Base-by-base conservation (phyloP, 306 rosid species). In the Calophaca sinica region DNA sequence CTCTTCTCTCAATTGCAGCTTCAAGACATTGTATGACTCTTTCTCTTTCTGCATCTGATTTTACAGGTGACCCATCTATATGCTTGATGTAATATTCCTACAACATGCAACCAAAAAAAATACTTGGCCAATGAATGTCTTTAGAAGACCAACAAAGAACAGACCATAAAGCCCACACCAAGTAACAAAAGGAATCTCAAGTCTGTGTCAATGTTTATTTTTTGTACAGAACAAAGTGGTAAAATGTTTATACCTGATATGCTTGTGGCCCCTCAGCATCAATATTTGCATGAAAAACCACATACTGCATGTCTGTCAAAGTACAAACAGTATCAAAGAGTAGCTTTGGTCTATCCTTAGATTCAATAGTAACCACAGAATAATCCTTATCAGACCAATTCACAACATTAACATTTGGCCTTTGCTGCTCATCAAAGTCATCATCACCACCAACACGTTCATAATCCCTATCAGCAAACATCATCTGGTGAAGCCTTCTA, bases 1-100 rank as follows among this genome's bases (percentile, higher is more conserved):
- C 97, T 86, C 98, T 85, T 88, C 98, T 91, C 85, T 87, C 86
- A 69, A 94, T 94, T 51, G 98, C 97, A 50, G 98, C 98, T 82
- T 90, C 97, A 55, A 94, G 96, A 83, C 98, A 94, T 45, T 86
- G 93, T 41, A 91, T 94, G 60, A 94, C 94, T 84, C 98, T 81
- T 71, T 94, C 91, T 70, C 97, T 89, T 89, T 94, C 98, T 11
- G 98, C 97, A 73, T 94, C 98, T 15, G 97, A 94, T 74, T 91
- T 94, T 76, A 94, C 97, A 42, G 98, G 97, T 62, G 97, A 94
- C 58, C 98, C 98, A 49, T 94, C 98, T 52, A 94, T 65, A 61
- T 94, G 98, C 84, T 90, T 91, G 65, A 94, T 87, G 73, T 84
- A 94, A 78, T 89, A 94, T 83, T 94, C 98, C 98, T 94, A 78